Evolutionary conservation across 2,329 filamentous ascomycete species (phyloP).

Genomic region (Aspergillus sp.): DNA sequence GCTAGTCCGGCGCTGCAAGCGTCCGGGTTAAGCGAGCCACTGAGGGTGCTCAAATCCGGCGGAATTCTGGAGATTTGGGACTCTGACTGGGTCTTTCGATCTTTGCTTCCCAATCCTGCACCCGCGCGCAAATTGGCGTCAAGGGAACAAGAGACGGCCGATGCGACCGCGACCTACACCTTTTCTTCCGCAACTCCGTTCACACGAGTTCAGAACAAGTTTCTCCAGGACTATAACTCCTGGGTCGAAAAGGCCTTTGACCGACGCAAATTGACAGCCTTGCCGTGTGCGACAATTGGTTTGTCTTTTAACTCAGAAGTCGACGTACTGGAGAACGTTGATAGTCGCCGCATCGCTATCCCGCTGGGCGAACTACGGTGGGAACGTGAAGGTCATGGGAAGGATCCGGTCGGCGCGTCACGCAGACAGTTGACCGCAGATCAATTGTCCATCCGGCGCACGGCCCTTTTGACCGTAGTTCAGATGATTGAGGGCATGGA

Average conservation of each 20-base stretch:
- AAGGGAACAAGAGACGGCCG: slow-evolving; percentile 65
- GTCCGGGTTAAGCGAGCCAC: slow-evolving; percentile 67
- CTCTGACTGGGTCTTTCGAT: slow-evolving; percentile 79
- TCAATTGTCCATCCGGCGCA: slow-evolving; percentile 73
- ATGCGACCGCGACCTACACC: slow-evolving; percentile 75
- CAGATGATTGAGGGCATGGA: slow-evolving; percentile 85
- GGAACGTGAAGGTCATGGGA: slow-evolving; percentile 68
- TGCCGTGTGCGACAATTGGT: slow-evolving; percentile 76
- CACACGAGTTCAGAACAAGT: slow-evolving; percentile 77
- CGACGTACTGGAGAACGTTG: slow-evolving; percentile 68
- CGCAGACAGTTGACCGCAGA: slow-evolving; percentile 62
- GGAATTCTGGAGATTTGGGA: slow-evolving; percentile 89
- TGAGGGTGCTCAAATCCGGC: slow-evolving; percentile 74
- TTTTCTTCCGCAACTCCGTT: slow-evolving; percentile 83
- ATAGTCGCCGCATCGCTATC: slow-evolving; percentile 78
- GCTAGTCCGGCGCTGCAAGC: slow-evolving; percentile 58
- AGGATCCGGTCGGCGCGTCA: slow-evolving; percentile 30
- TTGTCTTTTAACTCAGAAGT: slow-evolving; percentile 80
- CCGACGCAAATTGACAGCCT: slow-evolving; percentile 66
- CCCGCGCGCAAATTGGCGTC: slow-evolving; percentile 59
- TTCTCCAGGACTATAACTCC: slow-evolving; percentile 76
- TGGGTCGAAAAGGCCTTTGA: slow-evolving; percentile 81
- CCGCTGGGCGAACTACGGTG: slow-evolving; percentile 82
- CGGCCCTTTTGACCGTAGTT: slow-evolving; percentile 77
- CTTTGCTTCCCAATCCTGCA: slow-evolving; percentile 75